Base-by-base conservation (phyloP, 2,329 filamentous ascomycete genomes). In the Aspergillus niger region DNA sequence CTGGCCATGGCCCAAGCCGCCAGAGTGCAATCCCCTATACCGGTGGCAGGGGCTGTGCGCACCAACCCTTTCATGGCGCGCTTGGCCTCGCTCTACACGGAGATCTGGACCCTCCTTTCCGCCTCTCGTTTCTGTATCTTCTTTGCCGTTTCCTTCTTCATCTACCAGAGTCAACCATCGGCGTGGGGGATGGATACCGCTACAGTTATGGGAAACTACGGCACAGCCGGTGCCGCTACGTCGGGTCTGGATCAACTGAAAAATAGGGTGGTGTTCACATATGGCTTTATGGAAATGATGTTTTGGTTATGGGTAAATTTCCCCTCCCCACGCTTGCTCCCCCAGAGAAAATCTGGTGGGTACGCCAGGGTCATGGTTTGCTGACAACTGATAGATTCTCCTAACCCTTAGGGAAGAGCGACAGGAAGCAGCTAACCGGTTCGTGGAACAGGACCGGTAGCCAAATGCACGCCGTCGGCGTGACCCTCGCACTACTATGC, bases 201-300 rank as follows among this genome's bases (percentile, higher is more conserved):
- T 1, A 44, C 63, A 15, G n/a, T 58, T 20, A 64, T 57, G n/a
- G 68, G 67, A 8, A 64, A 60, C 36, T 69, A 67, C 55, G 59
- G 64, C 28, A 36, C 55, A 36, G 51, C 36, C 39, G 32, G 22
- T 28, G 11, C 44, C 22, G 36, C 55, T 38, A 28, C 63, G 22
- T 60, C 64, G 20, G 70, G 82, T 73, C 81, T 86, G 53, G 89
- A 92, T 63, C 84, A 85, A 24, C 76, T 97, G 69, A 92, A 93
- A 80, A 96, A 96, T 73, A 86, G 91, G 54, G 80, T 96, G 43
- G 86, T 96, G 43, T 96, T 97, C 73, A 88, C 90, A 0, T 95
- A 92, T 77, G 87, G 87, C 8, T 95, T 97, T 70, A 72, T 96
- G 71, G 93, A 97, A 80, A 86, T 91, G 74, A 82, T 91, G 66